Percentiles rank a stretch among this genome's conserved stretches.
These are phyloP conservation scores for Parasarocladium wereldwijsianum DNA, from an alignment of 2,329 filamentous ascomycete genomes.

Conservation along the genomic window DNA sequence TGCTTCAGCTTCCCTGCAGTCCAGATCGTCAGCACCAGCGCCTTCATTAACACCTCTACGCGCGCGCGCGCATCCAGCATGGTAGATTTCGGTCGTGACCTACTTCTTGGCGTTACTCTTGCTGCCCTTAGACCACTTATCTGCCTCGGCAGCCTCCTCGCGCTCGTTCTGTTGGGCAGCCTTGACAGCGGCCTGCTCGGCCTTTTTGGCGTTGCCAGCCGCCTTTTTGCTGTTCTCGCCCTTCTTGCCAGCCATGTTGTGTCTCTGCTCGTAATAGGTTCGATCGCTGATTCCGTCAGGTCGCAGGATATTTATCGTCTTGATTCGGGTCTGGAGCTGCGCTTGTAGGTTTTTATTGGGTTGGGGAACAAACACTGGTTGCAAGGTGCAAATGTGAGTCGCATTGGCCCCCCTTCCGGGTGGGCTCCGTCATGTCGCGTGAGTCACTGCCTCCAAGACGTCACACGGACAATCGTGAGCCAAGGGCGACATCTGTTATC, in stretches of 20 bases:
- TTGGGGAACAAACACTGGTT: too few species aligned
- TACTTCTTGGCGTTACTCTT: constrained; percentile 84
- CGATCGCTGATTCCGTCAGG: too few species aligned
- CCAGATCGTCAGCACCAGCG: background rate
- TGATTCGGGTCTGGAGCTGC: too few species aligned
- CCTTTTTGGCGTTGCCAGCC: constrained; percentile 82
- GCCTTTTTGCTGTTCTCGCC: constrained; percentile 80
- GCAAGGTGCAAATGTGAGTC: too few species aligned
- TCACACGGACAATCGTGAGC: too few species aligned
- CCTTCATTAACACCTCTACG: background rate
- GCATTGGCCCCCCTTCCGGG: too few species aligned
- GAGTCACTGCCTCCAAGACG: too few species aligned
- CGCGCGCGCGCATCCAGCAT: background rate
- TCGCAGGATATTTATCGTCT: too few species aligned
- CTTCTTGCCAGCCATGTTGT: constrained; percentile 57
- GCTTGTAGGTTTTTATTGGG: too few species aligned
- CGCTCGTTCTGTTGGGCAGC: constrained; percentile 54
- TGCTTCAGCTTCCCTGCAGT: constrained; percentile 20
- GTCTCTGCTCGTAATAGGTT: too few species aligned
- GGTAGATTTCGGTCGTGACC: background rate
- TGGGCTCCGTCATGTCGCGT: too few species aligned
- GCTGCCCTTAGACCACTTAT: constrained; percentile 71
- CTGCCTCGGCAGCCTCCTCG: constrained; percentile 51
- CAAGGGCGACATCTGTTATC: too few species aligned
- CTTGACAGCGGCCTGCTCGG: constrained; percentile 72